phyloP scores from a whole-genome alignment of 495 filamentous ascomycete genomes.

The Penicillium roqueforti region DNA sequence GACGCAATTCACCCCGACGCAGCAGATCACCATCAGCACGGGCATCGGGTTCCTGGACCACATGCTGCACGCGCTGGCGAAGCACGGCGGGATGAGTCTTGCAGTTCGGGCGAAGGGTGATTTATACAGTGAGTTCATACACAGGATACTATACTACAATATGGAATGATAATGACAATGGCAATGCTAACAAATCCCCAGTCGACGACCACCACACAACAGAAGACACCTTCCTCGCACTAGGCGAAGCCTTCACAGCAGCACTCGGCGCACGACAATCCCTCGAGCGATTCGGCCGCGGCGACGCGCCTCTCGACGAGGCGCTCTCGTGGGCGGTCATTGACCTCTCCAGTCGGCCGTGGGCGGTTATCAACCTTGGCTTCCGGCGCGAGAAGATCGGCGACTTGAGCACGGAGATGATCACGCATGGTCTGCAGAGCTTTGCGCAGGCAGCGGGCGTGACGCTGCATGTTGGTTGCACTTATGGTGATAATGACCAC shows the following conservation, averaged over 20 bases:
- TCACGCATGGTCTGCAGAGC: constrained; percentile 89
- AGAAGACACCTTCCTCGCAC: constrained; percentile 90
- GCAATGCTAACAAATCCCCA: constrained; percentile 25
- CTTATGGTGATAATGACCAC: constrained; percentile 90
- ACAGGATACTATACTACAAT: neutral
- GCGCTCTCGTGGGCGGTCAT: constrained; percentile 90
- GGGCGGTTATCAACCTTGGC: constrained; percentile 72
- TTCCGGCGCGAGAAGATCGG: constrained; percentile 89
- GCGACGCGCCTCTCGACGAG: constrained; percentile 91
- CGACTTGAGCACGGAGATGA: constrained; percentile 90
- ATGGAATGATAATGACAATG: neutral
- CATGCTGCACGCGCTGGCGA: constrained; percentile 95
- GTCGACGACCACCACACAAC: constrained; percentile 99
- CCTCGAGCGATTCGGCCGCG: constrained; percentile 82
- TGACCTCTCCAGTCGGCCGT: constrained; percentile 89
- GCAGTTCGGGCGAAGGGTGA: constrained; percentile 78
- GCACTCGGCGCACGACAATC: constrained; percentile 74
- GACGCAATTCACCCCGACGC: constrained; percentile 70
- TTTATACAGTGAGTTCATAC: constrained; percentile 69
- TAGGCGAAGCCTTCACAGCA: constrained; percentile 76
- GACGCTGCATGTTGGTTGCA: constrained; percentile 87
- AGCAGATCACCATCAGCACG: constrained; percentile 82
- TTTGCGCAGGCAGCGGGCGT: constrained; percentile 89
- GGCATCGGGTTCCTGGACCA: constrained; percentile 99
- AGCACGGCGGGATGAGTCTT: constrained; percentile 92